phyloP scores from a whole-genome alignment of 2,329 filamentous ascomycete species.

The Arthrobotrys conoides region DNA sequence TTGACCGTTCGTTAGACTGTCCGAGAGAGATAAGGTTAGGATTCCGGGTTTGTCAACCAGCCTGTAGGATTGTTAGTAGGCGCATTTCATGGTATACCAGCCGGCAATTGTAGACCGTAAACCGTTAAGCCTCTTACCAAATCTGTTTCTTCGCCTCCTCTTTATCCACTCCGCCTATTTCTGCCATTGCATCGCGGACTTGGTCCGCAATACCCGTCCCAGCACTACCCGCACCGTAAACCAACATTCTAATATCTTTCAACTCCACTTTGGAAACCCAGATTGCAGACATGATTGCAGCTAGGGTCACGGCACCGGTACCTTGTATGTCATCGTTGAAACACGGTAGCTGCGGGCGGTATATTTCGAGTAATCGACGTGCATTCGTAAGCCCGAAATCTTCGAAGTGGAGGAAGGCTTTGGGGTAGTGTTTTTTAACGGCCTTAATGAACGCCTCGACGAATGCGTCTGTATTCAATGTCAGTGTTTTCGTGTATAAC shows the following conservation, averaged over 20 bases:
- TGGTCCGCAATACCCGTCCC: constrained; percentile 79
- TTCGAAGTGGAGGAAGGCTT: constrained; percentile 89
- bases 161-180: constrained; percentile 76
- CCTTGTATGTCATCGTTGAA: constrained; percentile 95
- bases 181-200: constrained; percentile 81
- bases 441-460: constrained; percentile 80
- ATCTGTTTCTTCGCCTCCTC: constrained; percentile 85
- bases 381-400: constrained; percentile 87
- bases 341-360: constrained; percentile 80
- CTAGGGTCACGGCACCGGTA: constrained; percentile 87
- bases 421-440: constrained; percentile 79
- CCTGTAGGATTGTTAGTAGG: constrained; percentile 68
- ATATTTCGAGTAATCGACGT: constrained; percentile 80
- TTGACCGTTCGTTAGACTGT: constrained; percentile 78
- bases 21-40: constrained; percentile 75
- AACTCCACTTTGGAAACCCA: constrained; percentile 78
- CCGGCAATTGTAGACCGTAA: neutral
- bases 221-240: constrained; percentile 86
- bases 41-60: constrained; percentile 86
- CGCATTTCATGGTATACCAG: neutral
- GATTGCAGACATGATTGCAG: constrained; percentile 82
- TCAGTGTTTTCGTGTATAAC: neutral
- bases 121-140: constrained; percentile 75
- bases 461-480: constrained; percentile 73
- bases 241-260: constrained; percentile 77